phyloP scores from a whole-genome alignment of 2,329 filamentous ascomycete species.

The Whalleya microplaca region DNA sequence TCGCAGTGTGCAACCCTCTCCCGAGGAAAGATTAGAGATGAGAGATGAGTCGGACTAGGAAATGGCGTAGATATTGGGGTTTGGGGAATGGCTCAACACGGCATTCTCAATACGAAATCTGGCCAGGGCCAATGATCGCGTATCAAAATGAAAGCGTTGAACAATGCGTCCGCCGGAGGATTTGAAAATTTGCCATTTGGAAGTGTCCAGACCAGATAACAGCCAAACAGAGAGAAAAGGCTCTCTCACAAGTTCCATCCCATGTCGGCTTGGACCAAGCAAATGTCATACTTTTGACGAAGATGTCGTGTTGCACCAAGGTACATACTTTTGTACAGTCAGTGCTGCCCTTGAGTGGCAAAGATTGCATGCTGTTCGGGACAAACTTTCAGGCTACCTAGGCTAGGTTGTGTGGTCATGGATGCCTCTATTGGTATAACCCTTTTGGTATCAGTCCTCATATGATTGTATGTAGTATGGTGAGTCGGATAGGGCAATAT shows the following conservation, averaged over 20 bases:
- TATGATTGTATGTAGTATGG: too few species aligned
- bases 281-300: slow-evolving; percentile 6
- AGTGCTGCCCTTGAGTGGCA: slow-evolving; percentile 16
- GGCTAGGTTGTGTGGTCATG: background rate
- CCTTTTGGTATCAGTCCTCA: too few species aligned
- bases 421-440: too few species aligned
- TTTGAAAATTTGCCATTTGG: slow-evolving; percentile 4
- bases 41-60: background rate
- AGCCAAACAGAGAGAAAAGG: background rate
- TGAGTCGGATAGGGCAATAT: too few species aligned
- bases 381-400: slow-evolving; percentile 15
- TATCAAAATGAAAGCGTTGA: slow-evolving; percentile 8
- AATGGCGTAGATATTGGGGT: background rate
- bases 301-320: slow-evolving; percentile 14
- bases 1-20: slow-evolving; percentile 3
- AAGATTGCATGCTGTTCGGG: slow-evolving; percentile 7
- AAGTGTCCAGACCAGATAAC: slow-evolving; percentile 8
- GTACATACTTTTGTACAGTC: slow-evolving; percentile 1
- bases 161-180: slow-evolving; percentile 7
- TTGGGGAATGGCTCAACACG: slow-evolving; percentile 2
- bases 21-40: too few species aligned
- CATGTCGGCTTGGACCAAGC: slow-evolving; percentile 8
- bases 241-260: slow-evolving; percentile 2
- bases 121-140: slow-evolving; percentile 3
- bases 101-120: slow-evolving; percentile 13